A percentile compares a stretch with the other conserved stretches of the same genome.
Evolutionary conservation across 2,329 filamentous ascomycete species (phyloP).

Genomic region (Colletotrichum aenigma): DNA sequence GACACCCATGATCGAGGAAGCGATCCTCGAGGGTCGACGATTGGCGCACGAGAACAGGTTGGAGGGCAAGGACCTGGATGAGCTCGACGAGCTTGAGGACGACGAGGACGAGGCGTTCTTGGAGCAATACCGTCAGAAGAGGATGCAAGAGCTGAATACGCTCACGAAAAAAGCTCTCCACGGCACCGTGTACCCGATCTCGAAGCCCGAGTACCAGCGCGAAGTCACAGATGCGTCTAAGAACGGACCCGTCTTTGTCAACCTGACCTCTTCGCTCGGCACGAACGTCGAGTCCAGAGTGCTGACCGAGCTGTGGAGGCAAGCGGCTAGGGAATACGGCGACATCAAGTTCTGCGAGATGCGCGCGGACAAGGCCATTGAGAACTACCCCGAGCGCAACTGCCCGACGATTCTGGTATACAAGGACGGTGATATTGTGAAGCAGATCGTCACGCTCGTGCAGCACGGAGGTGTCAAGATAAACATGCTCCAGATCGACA

Average conservation of each 20-base stretch:
- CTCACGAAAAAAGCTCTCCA: constrained; percentile 80
- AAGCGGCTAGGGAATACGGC: constrained; percentile 83
- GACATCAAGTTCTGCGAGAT: constrained; percentile 99
- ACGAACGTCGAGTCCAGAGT: constrained; percentile 86
- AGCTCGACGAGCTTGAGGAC: constrained; percentile 92
- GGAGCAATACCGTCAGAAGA: constrained; percentile 85
- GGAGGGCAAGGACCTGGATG: constrained; percentile 92
- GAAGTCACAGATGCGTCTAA: constrained; percentile 92
- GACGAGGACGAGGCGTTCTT: constrained; percentile 94
- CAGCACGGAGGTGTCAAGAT: constrained; percentile 77
- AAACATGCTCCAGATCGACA: constrained; percentile 77
- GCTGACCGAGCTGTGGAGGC: constrained; percentile 83
- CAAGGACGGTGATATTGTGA: constrained; percentile 88
- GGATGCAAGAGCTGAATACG: constrained; percentile 79
- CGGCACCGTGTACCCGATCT: constrained; percentile 89
- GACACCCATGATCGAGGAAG: constrained; percentile 95
- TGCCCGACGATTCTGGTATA: constrained; percentile 95
- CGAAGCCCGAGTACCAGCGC: constrained; percentile 90
- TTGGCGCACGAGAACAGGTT: constrained; percentile 91
- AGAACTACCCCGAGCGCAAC: constrained; percentile 93
- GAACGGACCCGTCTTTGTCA: constrained; percentile 72
- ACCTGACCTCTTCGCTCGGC: constrained; percentile 78
- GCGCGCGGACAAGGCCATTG: constrained; percentile 88
- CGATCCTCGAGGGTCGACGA: constrained; percentile 80
- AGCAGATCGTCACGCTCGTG: constrained; percentile 87